Conservation (phyloP, 148 eudicot species). For the Agrostemma githago region DNA sequence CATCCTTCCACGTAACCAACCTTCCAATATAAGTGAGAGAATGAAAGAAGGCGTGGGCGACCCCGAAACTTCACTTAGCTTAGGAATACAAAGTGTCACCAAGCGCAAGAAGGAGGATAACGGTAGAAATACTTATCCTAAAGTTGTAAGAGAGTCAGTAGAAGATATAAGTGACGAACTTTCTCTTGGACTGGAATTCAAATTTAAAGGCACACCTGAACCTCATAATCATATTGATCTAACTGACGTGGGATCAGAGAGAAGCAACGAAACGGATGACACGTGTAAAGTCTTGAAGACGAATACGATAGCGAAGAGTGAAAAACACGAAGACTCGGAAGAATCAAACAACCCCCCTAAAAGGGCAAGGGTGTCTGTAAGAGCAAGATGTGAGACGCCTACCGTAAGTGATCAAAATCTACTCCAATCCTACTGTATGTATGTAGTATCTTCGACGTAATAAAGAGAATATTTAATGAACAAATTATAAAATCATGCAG, state of each 20-base stretch:
- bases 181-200: constrained; percentile 39
- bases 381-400: constrained; percentile 75
- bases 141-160: constrained; percentile 15
- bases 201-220: not conserved
- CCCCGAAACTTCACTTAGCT: constrained; percentile 53
- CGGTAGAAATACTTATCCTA: constrained; percentile 18
- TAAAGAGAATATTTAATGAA: not conserved
- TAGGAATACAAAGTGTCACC: constrained; percentile 40
- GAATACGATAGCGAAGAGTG: constrained; percentile 34
- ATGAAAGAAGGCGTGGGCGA: constrained; percentile 27
- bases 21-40: constrained; percentile 15
- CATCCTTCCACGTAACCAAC: constrained; percentile 31
- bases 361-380: constrained; percentile 77
- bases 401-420: constrained; percentile 41
- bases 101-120: constrained; percentile 25
- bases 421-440: not conserved
- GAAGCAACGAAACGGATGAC: constrained; percentile 30
- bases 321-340: constrained; percentile 38
- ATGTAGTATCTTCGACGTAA: not conserved
- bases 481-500: constrained; percentile 26
- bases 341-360: constrained; percentile 38
- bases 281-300: constrained; percentile 41
- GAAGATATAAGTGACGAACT: constrained; percentile 35
- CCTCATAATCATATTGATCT: constrained; percentile 15
- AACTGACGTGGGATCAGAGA: constrained; percentile 26